Evolutionary conservation across 2,329 filamentous ascomycete genomes (phyloP).

Genomic region (Zymoseptoria pseudotritici): DNA sequence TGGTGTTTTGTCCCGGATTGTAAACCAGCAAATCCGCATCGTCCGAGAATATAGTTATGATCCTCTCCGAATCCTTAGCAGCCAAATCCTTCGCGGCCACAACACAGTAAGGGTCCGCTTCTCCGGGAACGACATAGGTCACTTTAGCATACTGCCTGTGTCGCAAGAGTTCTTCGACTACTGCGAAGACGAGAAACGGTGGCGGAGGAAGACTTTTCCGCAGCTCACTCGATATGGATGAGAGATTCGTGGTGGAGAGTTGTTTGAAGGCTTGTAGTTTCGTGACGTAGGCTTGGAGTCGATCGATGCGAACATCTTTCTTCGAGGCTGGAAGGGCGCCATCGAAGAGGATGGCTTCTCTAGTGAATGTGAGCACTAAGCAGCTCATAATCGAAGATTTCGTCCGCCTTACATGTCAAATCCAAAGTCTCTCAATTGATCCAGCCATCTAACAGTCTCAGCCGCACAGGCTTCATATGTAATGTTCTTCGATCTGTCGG

Average conservation of each 20-base stretch:
- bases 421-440: conserved; percentile 47
- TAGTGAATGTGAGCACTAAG: conserved; percentile 25
- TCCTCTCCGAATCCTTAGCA: conserved; percentile 17
- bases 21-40: conserved; percentile 82
- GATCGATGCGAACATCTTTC: conserved; percentile 50
- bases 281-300: conserved; percentile 52
- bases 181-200: conserved; percentile 68
- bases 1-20: conserved; percentile 54
- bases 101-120: conserved; percentile 79
- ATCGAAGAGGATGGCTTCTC: conserved; percentile 74
- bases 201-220: conserved; percentile 43
- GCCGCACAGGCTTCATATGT: conserved; percentile 55
- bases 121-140: conserved; percentile 63
- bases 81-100: conserved; percentile 51
- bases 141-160: conserved; percentile 34
- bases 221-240: conserved; percentile 5
- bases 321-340: conserved; percentile 68
- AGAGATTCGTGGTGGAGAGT: conserved; percentile 18
- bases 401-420: conserved; percentile 53
- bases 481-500: neutral
- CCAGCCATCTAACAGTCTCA: conserved; percentile 55
- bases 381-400: neutral
- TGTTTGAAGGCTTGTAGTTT: conserved; percentile 46
- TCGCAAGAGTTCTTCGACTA: conserved; percentile 61
- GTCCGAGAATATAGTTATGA: conserved; percentile 59